phyloP scores from a whole-genome alignment of 371 early-diverging fungal genomes.

The Chytridiales sp. region DNA sequence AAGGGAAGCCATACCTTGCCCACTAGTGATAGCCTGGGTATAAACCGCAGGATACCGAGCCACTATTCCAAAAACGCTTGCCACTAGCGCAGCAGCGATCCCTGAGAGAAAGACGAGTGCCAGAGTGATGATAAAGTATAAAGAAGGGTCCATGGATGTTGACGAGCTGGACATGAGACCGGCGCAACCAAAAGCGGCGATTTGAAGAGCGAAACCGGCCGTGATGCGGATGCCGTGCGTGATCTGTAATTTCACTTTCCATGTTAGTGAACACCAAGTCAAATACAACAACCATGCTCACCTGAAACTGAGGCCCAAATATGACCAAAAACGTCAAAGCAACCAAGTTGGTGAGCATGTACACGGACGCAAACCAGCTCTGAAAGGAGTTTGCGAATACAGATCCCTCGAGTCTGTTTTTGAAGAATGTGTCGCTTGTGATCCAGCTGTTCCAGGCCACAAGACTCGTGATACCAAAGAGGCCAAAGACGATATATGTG shows the following conservation, averaged over 20 bases:
- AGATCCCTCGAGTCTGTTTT: background rate
- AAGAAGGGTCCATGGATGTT: background rate
- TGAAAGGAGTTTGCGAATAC: background rate
- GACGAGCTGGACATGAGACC: background rate
- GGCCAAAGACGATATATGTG: constrained; percentile 4
- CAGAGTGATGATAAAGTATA: constrained; percentile 1
- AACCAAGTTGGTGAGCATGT: constrained; percentile 5
- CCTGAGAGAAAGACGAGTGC: background rate
- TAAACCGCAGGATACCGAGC: background rate
- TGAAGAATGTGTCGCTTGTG: background rate
- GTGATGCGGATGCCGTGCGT: background rate
- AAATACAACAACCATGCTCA: background rate
- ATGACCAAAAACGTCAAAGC: constrained; percentile 1
- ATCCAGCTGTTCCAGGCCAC: constrained; percentile 15
- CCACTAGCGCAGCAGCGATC: constrained; percentile 4
- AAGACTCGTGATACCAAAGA: constrained; percentile 7
- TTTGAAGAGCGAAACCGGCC: background rate
- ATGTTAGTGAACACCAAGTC: background rate
- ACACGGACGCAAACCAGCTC: constrained; percentile 1
- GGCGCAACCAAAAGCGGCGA: background rate
- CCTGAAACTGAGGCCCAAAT: background rate
- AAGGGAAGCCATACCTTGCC: constrained; percentile 14
- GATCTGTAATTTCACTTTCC: too few relatives aligned
- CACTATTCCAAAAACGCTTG: constrained; percentile 6
- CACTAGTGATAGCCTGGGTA: constrained; percentile 9